Evolutionary conservation across 2,329 filamentous ascomycete genomes (phyloP).

Genomic region (Phyllosticta capitalensis): DNA sequence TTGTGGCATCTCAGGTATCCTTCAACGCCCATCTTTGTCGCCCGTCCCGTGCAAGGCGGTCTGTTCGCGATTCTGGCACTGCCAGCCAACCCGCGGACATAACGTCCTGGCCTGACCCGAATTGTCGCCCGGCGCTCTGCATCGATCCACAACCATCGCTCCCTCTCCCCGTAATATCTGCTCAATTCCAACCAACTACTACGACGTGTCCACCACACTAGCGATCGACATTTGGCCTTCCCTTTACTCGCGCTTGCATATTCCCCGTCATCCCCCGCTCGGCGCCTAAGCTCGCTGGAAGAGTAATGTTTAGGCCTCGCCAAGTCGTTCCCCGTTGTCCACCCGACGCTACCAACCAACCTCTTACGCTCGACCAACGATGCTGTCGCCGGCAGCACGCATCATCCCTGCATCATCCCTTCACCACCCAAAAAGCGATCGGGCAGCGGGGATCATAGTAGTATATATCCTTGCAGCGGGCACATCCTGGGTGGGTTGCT

Average conservation of each 20-base stretch:
- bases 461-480: neutral
- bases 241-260: neutral
- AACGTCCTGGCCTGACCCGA: neutral
- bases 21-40: constrained; percentile 31
- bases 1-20: constrained; percentile 23
- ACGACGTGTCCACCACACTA: neutral
- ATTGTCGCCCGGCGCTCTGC: neutral
- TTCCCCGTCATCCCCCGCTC: neutral
- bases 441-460: neutral
- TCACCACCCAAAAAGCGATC: neutral
- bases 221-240: neutral
- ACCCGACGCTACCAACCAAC: neutral
- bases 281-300: neutral
- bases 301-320: neutral
- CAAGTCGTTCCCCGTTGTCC: neutral
- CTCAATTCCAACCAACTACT: neutral
- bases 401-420: neutral
- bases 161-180: neutral
- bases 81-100: neutral
- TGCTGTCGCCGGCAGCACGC: neutral
- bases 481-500: neutral
- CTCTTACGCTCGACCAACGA: neutral
- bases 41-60: constrained; percentile 44
- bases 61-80: constrained; percentile 37
- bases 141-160: neutral